Conservation (phyloP, 805 yeast genomes). For the Zygosaccharomyces bailii region DNA sequence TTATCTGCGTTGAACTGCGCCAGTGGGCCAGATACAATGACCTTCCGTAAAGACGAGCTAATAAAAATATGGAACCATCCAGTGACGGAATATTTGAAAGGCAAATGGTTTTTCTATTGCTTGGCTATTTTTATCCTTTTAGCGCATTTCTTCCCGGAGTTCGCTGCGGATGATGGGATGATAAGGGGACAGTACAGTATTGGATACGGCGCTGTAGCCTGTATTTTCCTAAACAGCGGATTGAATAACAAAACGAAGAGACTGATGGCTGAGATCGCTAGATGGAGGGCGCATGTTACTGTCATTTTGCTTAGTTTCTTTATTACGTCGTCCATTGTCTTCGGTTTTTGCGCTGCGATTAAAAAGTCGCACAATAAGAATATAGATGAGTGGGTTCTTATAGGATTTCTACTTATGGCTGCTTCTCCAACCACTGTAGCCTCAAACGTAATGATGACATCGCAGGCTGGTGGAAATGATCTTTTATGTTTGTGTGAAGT, state of each 20-base stretch:
- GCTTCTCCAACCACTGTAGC: constrained; percentile 91
- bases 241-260: constrained; percentile 67
- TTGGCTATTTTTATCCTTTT: constrained; percentile 71
- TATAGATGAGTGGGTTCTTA: constrained; percentile 74
- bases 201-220: constrained; percentile 82
- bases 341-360: constrained; percentile 68
- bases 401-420: constrained; percentile 78
- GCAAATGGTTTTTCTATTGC: constrained; percentile 74
- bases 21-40: background rate
- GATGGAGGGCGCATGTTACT: constrained; percentile 82
- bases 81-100: constrained; percentile 20
- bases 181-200: constrained; percentile 72
- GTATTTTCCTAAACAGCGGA: constrained; percentile 80
- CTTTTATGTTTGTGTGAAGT: constrained; percentile 78
- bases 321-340: constrained; percentile 66
- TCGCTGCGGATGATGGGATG: constrained; percentile 80
- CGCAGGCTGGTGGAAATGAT: constrained; percentile 79
- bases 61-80: constrained; percentile 23
- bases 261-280: constrained; percentile 56
- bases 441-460: constrained; percentile 90
- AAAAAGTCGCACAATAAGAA: constrained; percentile 50
- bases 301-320: constrained; percentile 66
- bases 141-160: constrained; percentile 74
- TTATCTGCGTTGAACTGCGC: background rate
- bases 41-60: background rate